phyloP scores from a whole-genome alignment of 768 basidiomycete genomes.

The Tulasnella sp. region DNA sequence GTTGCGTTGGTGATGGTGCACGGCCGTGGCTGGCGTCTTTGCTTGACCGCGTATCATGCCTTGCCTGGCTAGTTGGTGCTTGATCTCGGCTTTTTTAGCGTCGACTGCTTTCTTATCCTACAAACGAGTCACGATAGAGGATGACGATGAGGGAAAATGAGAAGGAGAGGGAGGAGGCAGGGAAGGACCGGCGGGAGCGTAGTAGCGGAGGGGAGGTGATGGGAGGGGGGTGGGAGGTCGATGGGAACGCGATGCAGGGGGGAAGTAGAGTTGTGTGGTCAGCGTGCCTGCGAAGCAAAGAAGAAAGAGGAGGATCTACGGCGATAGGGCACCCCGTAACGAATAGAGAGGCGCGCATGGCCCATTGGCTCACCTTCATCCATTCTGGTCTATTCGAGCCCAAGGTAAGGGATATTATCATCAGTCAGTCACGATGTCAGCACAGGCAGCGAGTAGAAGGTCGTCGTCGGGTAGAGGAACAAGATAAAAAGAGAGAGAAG shows the following conservation, averaged over 20 bases:
- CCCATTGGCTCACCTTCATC: not conserved
- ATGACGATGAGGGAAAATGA: not conserved
- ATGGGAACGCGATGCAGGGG: not conserved
- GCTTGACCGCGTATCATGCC: constrained; percentile 14
- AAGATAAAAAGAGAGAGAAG: not conserved
- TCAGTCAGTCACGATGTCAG: not conserved
- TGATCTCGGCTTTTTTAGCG: constrained; percentile 13
- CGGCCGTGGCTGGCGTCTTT: not conserved
- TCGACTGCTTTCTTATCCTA: constrained; percentile 13
- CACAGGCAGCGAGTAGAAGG: not conserved
- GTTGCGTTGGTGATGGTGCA: not conserved
- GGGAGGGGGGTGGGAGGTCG: not conserved
- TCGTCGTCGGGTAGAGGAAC: too few species aligned
- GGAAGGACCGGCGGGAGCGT: not conserved
- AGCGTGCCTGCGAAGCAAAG: not conserved
- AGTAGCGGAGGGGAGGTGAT: constrained; percentile 2
- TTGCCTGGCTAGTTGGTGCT: constrained; percentile 14
- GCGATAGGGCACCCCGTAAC: not conserved
- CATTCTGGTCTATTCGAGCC: not conserved
- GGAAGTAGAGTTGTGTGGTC: not conserved
- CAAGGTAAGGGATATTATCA: not conserved
- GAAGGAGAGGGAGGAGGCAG: not conserved
- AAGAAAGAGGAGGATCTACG: not conserved
- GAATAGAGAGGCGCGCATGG: not conserved
- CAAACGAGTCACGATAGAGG: not conserved